Evolutionary conservation across 495 filamentous ascomycete genomes (phyloP).

Genomic region (Talaromyces ruber): DNA sequence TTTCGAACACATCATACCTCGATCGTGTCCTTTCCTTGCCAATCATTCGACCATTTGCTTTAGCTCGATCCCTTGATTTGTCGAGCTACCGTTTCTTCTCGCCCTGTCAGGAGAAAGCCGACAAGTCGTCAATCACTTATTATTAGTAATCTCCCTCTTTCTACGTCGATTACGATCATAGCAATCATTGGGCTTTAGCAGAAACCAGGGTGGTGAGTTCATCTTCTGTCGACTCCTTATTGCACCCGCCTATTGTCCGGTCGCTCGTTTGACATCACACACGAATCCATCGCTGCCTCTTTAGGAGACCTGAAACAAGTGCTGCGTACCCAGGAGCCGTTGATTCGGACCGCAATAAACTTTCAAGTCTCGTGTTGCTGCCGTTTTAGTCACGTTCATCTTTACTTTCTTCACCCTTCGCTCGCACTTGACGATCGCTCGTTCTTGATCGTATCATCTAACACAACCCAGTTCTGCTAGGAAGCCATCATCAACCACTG

Average conservation of each 20-base stretch:
- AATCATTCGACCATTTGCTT: neutral
- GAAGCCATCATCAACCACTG: slow-evolving; percentile 8
- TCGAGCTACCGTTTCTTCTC: neutral
- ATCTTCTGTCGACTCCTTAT: neutral
- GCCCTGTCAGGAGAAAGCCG: slow-evolving; percentile 5
- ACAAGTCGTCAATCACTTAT: neutral
- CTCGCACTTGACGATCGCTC: neutral
- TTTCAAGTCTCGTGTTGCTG: neutral
- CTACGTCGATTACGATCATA: slow-evolving; percentile 9
- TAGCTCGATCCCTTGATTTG: neutral
- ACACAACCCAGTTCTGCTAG: neutral
- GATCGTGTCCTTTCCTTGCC: neutral
- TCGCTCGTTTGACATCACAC: neutral
- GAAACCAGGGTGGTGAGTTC: slow-evolving; percentile 3
- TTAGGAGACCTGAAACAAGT: neutral
- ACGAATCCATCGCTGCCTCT: neutral
- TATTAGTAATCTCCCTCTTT: slow-evolving; percentile 9
- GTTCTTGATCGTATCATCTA: neutral
- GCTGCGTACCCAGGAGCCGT: neutral
- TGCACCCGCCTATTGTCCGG: neutral
- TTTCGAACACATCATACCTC: neutral
- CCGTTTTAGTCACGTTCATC: neutral
- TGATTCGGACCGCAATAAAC: neutral
- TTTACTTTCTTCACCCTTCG: neutral
- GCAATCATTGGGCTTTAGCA: neutral